Evolutionary conservation across 371 early-diverging fungal genomes (phyloP), one percentile per base, ranked within the genome.

Genomic region (Zychaea mexicana): DNA sequence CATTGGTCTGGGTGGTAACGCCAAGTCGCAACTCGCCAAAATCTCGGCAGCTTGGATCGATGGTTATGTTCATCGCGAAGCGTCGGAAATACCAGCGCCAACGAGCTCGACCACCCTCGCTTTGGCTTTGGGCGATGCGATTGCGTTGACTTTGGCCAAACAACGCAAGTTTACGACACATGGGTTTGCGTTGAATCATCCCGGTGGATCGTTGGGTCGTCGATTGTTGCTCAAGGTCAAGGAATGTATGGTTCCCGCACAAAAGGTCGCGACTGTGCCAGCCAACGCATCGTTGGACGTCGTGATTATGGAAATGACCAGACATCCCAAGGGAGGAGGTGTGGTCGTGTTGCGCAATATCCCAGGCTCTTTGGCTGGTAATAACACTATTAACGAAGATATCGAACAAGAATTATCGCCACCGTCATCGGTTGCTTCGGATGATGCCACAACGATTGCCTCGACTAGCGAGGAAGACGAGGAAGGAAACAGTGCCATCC

Each of bases 161-260:
- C 60, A 79, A 12, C 68, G 78, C 15, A 58, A 60, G 19, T 86
- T 89, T 57, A 79, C 77, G 2, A 78, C 75, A 0, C 65, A 68
- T 8, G 85, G 82, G 15, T 89, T 88, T 74, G 86, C 85, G 0
- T 64, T 84, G 24, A 85, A 86, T 61, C 89, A 89, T 68, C 89
- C 89, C 0, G 88, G 88, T 8, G 89, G 89, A 0, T 69, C 81
- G 1, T 64, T 89, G 0, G 89, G 89, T 5, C 61, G 78, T 57
- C 38, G 73, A 27, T 64, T 82, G 12, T 33, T 79, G 9, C 61
- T 82, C 9, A 79, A 78, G 52, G 74, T 79, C 1, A 62, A 71
- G 19, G 83, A 82, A 60, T 61, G 66, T 24, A 64, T 72, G 64
- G 62, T 79, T 0, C 64, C 69, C 2, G 22, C 66, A 0, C 47